Percentiles rank a stretch among this genome's conserved stretches.
Conservation (phyloP, 495 filamentous ascomycete genomes). For the Podospora sp. region DNA sequence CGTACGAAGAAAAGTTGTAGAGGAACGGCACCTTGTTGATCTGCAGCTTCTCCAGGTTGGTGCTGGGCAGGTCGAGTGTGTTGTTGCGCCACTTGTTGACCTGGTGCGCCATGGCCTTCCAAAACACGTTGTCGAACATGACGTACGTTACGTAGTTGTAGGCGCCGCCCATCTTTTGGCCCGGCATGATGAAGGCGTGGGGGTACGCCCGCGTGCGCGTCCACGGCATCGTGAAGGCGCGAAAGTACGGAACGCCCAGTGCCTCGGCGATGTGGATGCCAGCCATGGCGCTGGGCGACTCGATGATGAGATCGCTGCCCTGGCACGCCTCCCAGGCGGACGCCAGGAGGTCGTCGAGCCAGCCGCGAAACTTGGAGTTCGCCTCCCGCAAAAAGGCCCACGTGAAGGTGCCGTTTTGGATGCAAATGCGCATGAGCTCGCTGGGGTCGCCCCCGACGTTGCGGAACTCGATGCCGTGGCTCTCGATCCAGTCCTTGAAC, state of each 20-base stretch:
- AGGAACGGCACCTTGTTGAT: slow-evolving; percentile 95
- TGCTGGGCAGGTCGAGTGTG: slow-evolving; percentile 74
- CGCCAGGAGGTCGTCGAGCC: slow-evolving; percentile 84
- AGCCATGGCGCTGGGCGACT: slow-evolving; percentile 96
- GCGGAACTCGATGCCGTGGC: slow-evolving; percentile 90
- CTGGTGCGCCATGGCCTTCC: slow-evolving; percentile 88
- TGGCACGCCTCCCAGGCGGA: slow-evolving; percentile 88
- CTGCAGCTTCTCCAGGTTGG: slow-evolving; percentile 87
- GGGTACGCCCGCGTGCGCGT: slow-evolving; percentile 93
- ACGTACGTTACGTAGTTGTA: slow-evolving; percentile 97
- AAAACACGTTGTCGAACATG: slow-evolving; percentile 96
- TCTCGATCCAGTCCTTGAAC: slow-evolving; percentile 84
- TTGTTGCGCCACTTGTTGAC: slow-evolving; percentile 92
- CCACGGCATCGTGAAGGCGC: slow-evolving; percentile 99
- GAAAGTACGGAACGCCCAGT: slow-evolving; percentile 90
- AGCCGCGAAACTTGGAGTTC: slow-evolving; percentile 84
- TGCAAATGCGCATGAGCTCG: slow-evolving; percentile 92
- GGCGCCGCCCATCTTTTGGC: slow-evolving; percentile 87
- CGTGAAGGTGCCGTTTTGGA: slow-evolving; percentile 97
- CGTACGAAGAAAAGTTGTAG: slow-evolving; percentile 93
- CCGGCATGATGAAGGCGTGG: slow-evolving; percentile 94
- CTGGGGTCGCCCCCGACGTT: slow-evolving; percentile 88
- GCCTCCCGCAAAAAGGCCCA: slow-evolving; percentile 87
- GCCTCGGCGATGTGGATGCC: slow-evolving; percentile 99
- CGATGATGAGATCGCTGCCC: slow-evolving; percentile 86